These are phyloP conservation scores for Suillus bovinus DNA, from an alignment of 768 basidiomycete genomes.

Conservation along the genomic window DNA sequence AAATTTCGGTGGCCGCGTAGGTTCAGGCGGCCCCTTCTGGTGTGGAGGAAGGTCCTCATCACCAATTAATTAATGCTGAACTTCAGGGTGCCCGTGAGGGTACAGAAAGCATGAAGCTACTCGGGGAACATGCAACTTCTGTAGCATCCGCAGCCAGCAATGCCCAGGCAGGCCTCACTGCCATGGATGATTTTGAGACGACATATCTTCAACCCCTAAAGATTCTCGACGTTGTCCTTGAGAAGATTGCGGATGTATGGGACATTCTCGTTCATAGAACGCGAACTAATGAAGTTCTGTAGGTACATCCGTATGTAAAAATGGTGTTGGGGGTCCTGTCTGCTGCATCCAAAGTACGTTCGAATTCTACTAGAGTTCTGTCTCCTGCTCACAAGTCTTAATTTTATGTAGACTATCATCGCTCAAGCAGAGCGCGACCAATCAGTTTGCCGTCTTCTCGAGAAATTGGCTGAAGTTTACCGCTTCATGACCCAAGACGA, in stretches of 20 bases:
- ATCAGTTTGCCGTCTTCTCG: background rate
- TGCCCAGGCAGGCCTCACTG: background rate
- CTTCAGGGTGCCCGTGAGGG: background rate
- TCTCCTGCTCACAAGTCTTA: background rate
- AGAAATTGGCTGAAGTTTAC: conserved; percentile 1
- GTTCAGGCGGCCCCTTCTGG: background rate
- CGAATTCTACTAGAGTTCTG: no score
- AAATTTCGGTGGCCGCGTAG: background rate
- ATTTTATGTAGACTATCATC: background rate
- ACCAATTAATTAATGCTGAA: background rate
- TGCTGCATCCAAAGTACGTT: background rate
- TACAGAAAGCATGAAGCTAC: background rate
- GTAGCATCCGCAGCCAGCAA: background rate
- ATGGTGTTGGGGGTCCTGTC: conserved; percentile 6
- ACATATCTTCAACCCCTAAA: conserved; percentile 9
- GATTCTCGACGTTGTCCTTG: background rate
- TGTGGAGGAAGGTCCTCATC: background rate
- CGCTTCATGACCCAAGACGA: conserved; percentile 1
- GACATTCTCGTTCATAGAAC: background rate
- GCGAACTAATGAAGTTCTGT: background rate
- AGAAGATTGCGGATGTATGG: background rate
- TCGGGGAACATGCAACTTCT: background rate
- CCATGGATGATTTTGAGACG: background rate
- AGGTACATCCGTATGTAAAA: conserved; percentile 12
- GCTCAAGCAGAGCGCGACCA: conserved; percentile 9